These are phyloP conservation scores for Aspergillus japonicus DNA, from an alignment of 2,329 filamentous ascomycete genomes.

Conservation along the genomic window DNA sequence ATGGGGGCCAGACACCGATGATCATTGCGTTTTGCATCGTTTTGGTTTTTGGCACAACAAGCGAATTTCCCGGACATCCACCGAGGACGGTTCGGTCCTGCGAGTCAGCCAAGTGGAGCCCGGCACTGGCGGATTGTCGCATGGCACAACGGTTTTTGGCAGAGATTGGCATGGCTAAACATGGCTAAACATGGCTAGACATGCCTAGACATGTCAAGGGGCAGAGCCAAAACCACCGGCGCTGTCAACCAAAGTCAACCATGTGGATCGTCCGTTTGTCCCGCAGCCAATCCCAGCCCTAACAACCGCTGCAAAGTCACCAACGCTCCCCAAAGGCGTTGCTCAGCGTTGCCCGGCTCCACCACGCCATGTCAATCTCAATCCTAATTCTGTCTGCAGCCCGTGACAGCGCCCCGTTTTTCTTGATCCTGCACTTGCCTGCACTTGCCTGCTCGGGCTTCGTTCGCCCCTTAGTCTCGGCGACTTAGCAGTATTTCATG, in stretches of 20 bases:
- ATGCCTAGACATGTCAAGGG: background rate
- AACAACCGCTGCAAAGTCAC: background rate
- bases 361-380: background rate
- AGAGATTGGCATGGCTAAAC: background rate
- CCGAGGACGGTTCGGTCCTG: background rate
- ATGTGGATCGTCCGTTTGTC: background rate
- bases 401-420: background rate
- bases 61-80: background rate
- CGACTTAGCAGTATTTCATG: background rate
- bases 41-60: no score
- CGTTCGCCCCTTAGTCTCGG: background rate
- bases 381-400: background rate
- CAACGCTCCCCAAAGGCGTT: no score
- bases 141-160: background rate
- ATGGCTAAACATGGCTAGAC: background rate
- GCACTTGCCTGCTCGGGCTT: background rate
- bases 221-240: background rate
- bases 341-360: background rate
- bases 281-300: background rate
- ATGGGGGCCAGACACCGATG: background rate
- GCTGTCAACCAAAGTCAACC: background rate
- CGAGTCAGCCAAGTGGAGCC: background rate
- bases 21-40: background rate
- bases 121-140: background rate
- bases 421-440: background rate